Conservation (phyloP, 352 stramenopile genomes). For the Phytophthora sansomeana region DNA sequence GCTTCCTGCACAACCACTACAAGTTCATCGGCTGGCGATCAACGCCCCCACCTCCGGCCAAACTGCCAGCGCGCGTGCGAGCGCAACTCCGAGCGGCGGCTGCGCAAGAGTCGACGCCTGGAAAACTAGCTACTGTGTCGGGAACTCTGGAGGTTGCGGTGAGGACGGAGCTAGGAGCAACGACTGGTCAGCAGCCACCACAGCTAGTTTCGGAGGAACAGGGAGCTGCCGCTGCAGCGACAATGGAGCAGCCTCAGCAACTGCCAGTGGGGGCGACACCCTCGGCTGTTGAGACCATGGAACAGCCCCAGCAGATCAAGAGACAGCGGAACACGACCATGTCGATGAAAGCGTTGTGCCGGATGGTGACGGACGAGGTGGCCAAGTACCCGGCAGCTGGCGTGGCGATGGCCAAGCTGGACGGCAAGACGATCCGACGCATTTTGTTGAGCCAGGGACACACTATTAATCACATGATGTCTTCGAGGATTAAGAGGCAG, state of each 20-base stretch:
- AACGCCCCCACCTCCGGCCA: conserved; percentile 2
- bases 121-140: background rate
- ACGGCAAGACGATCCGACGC: conserved; percentile 77
- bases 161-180: too few species aligned
- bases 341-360: conserved; percentile 79
- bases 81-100: background rate
- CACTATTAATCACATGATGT: conserved; percentile 87
- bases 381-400: conserved; percentile 64
- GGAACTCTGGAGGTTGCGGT: background rate
- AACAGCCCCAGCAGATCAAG: conserved; percentile 18
- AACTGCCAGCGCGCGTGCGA: background rate
- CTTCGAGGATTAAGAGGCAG: conserved; percentile 80
- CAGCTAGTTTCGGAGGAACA: too few species aligned
- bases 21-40: conserved; percentile 81
- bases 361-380: conserved; percentile 77
- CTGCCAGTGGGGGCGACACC: background rate
- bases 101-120: background rate
- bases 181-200: too few species aligned
- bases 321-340: conserved; percentile 82
- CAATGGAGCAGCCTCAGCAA: background rate
- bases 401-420: conserved; percentile 72
- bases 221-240: conserved; percentile 1
- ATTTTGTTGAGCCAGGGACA: conserved; percentile 77
- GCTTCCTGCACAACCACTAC: conserved; percentile 86
- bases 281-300: conserved; percentile 7